Evolutionary conservation across 768 basidiomycete genomes (phyloP).

Genomic region (Termitomyces sp.): DNA sequence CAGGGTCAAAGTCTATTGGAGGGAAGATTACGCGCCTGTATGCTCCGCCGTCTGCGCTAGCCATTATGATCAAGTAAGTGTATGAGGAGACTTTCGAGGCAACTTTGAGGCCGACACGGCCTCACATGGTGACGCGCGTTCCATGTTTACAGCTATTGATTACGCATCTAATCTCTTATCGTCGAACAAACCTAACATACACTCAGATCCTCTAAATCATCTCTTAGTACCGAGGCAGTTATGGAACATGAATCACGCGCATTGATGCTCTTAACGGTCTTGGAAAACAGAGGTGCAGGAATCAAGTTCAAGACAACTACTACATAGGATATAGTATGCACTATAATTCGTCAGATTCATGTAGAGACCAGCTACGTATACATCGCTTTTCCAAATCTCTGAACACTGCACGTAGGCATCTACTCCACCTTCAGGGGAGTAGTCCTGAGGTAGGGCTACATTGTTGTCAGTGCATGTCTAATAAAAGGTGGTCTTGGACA

Average conservation of each 20-base stretch:
- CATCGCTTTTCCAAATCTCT: too few species aligned
- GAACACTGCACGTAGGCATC: not conserved
- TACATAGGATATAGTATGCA: too few species aligned
- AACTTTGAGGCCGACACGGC: not conserved
- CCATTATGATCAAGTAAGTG: conserved; percentile 48
- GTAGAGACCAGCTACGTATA: too few species aligned
- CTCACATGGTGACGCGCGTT: conserved; percentile 18
- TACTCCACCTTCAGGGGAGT: conserved; percentile 50
- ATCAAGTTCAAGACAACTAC: not conserved
- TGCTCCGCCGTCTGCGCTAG: conserved; percentile 77
- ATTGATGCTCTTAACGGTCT: too few species aligned
- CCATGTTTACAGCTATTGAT: conserved; percentile 16
- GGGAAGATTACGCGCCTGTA: conserved; percentile 50
- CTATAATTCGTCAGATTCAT: too few species aligned
- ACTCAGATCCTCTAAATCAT: too few species aligned
- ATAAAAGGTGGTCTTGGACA: not conserved
- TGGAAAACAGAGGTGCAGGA: too few species aligned
- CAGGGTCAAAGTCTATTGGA: conserved; percentile 10
- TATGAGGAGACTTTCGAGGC: conserved; percentile 7
- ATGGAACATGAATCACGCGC: too few species aligned
- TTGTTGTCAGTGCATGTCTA: conserved; percentile 4
- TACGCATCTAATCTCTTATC: conserved; percentile 9
- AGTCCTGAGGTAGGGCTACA: conserved; percentile 85
- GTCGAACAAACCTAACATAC: too few species aligned
- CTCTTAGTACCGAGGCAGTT: too few species aligned